A percentile compares a stretch with the other conserved stretches of the same genome.
phyloP scores from a whole-genome alignment of 1,139 yeast genomes.

The Debaryomycetaceae sp. region DNA sequence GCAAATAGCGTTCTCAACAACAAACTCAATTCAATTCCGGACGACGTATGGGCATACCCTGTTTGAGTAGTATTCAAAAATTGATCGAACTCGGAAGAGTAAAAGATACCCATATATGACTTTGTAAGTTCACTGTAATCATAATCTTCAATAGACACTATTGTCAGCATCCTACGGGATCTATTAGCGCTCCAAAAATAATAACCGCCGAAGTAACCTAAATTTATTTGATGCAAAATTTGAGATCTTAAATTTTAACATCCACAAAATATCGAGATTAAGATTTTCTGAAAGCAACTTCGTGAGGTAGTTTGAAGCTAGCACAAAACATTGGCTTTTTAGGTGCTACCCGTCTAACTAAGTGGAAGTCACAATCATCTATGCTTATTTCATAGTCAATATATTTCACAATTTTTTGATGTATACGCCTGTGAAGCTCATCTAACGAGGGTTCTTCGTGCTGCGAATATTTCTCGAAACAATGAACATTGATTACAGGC shows the following conservation, averaged over 20 bases:
- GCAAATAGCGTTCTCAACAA: slow-evolving; percentile 50
- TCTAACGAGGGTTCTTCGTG: slow-evolving; percentile 67
- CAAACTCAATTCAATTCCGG: slow-evolving; percentile 36
- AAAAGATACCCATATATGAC: slow-evolving; percentile 26
- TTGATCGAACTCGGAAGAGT: slow-evolving; percentile 24
- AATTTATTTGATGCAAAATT: neutral
- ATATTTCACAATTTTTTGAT: slow-evolving; percentile 52
- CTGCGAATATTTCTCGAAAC: slow-evolving; percentile 82
- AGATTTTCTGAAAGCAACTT: slow-evolving; percentile 56
- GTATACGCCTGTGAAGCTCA: slow-evolving; percentile 62
- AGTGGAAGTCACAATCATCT: slow-evolving; percentile 58
- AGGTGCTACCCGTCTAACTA: slow-evolving; percentile 93
- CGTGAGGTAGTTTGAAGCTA: slow-evolving; percentile 71
- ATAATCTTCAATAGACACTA: slow-evolving; percentile 14
- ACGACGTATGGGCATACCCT: slow-evolving; percentile 48
- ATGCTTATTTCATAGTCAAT: slow-evolving; percentile 50
- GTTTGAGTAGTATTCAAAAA: slow-evolving; percentile 57
- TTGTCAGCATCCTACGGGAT: slow-evolving; percentile 18
- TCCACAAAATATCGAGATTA: neutral
- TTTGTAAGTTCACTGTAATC: slow-evolving; percentile 24
- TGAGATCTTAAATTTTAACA: neutral
- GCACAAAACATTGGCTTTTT: slow-evolving; percentile 96
- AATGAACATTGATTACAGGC: slow-evolving; percentile 84
- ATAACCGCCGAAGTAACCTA: slow-evolving; percentile 5
- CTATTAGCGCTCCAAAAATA: neutral